These are phyloP conservation scores for Ceratopteris richardii DNA, from an alignment of 75 land plant species.

Conservation along the genomic window DNA sequence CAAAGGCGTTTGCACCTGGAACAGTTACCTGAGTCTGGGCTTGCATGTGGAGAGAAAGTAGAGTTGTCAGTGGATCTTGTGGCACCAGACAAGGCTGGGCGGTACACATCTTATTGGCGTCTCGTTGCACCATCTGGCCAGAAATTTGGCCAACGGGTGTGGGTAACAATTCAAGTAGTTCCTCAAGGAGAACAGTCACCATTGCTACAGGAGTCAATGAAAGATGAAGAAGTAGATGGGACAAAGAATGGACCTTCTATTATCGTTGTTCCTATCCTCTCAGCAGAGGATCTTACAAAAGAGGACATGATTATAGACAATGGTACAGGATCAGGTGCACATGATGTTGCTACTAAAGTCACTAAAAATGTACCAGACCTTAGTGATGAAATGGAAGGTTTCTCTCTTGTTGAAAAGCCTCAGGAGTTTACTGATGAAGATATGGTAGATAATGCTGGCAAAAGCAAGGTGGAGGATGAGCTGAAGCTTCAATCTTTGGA, in stretches of 20 bases:
- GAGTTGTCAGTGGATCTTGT: slow-evolving; percentile 84
- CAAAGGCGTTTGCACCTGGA: too few relatives aligned
- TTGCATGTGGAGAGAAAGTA: slow-evolving; percentile 41
- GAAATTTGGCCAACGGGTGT: slow-evolving; percentile 84
- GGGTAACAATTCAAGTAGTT: slow-evolving; percentile 84
- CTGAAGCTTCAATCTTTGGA: slow-evolving; percentile 43
- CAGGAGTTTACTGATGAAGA: not conserved
- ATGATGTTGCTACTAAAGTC: slow-evolving; percentile 6
- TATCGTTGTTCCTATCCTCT: not conserved
- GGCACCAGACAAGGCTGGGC: slow-evolving; percentile 69
- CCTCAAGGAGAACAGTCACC: slow-evolving; percentile 25
- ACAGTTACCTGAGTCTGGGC: slow-evolving; percentile 59
- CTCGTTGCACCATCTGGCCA: slow-evolving; percentile 66
- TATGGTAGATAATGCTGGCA: not conserved
- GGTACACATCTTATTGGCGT: slow-evolving; percentile 84
- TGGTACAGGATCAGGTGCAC: not conserved
- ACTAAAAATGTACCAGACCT: slow-evolving; percentile 5
- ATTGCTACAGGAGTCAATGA: slow-evolving; percentile 12
- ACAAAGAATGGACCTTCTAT: not conserved
- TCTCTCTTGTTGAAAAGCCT: slow-evolving; percentile 31
- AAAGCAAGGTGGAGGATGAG: not conserved
- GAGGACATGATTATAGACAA: slow-evolving; percentile 1
- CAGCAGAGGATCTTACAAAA: not conserved
- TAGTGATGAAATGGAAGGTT: slow-evolving; percentile 16
- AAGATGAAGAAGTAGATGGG: not conserved